A percentile compares a stretch with the other conserved stretches of the same genome.
These are phyloP conservation scores for Aspergillus phoenicis DNA, from an alignment of 2,329 filamentous ascomycete species.

Conservation along the genomic window DNA sequence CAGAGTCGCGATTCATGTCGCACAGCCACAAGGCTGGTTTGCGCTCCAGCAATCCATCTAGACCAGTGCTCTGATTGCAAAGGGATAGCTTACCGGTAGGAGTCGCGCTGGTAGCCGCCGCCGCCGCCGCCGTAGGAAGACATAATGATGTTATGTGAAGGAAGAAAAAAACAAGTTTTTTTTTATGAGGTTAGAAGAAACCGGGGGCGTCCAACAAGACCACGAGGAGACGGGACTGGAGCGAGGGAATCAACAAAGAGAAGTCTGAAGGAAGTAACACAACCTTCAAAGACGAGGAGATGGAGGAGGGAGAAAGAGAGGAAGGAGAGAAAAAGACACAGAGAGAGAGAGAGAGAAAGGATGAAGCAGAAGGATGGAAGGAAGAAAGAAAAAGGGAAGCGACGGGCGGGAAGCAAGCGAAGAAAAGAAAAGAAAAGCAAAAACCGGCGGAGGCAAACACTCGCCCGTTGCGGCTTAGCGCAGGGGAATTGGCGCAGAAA, in stretches of 20 bases:
- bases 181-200: constrained; percentile 5
- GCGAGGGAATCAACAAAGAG: constrained; percentile 22
- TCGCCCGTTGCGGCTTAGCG: constrained; percentile 33
- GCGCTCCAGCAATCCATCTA: not conserved
- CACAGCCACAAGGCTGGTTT: not conserved
- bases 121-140: constrained; percentile 68
- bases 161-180: constrained; percentile 11
- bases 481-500: constrained; percentile 12
- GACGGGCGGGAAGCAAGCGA: constrained; percentile 34
- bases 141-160: constrained; percentile 54
- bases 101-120: constrained; percentile 55
- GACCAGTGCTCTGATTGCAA: not conserved
- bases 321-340: constrained; percentile 23
- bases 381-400: constrained; percentile 23
- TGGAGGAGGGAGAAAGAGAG: constrained; percentile 24
- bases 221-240: constrained; percentile 4
- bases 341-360: constrained; percentile 21
- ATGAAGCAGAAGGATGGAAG: constrained; percentile 10
- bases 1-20: not conserved
- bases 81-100: constrained; percentile 48
- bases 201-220: constrained; percentile 4
- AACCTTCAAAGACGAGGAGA: constrained; percentile 18
- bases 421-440: constrained; percentile 28
- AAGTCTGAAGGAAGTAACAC: constrained; percentile 25
- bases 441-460: constrained; percentile 29